Evolutionary conservation across 73 alveolate species (phyloP).

Genomic region (Paramecium primaurelia): DNA sequence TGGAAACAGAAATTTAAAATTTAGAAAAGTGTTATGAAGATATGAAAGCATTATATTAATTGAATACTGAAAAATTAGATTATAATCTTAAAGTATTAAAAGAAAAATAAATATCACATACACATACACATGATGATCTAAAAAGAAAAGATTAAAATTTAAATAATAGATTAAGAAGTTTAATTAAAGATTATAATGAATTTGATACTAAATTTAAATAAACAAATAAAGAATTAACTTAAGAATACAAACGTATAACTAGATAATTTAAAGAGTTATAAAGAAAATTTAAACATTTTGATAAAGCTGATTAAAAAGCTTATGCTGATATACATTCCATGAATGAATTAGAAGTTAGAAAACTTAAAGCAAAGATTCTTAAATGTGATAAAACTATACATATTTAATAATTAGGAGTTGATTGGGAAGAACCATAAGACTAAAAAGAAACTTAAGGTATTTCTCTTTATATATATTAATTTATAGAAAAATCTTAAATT

Average conservation of each 20-base stretch:
- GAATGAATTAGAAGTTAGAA: constrained; percentile 87
- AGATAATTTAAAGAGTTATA: constrained; percentile 81
- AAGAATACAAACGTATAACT: constrained; percentile 80
- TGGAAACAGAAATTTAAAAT: constrained; percentile 79
- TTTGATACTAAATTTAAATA: constrained; percentile 65
- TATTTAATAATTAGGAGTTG: constrained; percentile 82
- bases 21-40: constrained; percentile 85
- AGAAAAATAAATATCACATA: constrained; percentile 76
- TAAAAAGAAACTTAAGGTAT: constrained; percentile 51
- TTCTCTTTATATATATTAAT: neutral
- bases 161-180: constrained; percentile 70
- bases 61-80: constrained; percentile 80
- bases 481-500: constrained; percentile 20
- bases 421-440: constrained; percentile 69
- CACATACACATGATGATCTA: constrained; percentile 65
- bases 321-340: constrained; percentile 84
- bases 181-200: constrained; percentile 66
- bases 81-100: constrained; percentile 76
- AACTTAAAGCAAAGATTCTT: constrained; percentile 74
- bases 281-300: constrained; percentile 73
- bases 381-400: constrained; percentile 87
- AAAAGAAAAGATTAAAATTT: constrained; percentile 68
- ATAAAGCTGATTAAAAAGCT: constrained; percentile 71
- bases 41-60: constrained; percentile 85
- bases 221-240: constrained; percentile 74